These are phyloP conservation scores for Tolypocladium endophyticum DNA, from an alignment of 2,329 filamentous ascomycete species.

Conservation along the genomic window DNA sequence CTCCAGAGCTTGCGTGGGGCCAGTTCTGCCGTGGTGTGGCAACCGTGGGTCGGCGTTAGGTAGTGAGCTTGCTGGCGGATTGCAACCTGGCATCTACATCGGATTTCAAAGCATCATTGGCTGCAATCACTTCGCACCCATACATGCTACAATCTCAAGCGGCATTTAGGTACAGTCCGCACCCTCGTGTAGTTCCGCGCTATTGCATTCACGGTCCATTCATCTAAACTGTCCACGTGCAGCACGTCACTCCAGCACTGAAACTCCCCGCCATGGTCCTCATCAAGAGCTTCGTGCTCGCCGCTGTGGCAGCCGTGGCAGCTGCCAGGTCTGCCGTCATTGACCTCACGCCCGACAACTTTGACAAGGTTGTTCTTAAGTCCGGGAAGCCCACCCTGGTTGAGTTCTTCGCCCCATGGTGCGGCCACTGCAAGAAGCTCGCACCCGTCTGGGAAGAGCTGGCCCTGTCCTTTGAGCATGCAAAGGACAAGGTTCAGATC, in stretches of 20 bases:
- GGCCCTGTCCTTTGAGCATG: constrained; percentile 60
- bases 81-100: constrained; percentile 20
- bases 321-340: constrained; percentile 73
- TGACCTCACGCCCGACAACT: constrained; percentile 83
- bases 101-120: neutral
- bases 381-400: constrained; percentile 92
- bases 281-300: constrained; percentile 49
- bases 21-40: neutral
- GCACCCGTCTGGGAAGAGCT: constrained; percentile 93
- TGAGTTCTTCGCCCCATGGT: constrained; percentile 98
- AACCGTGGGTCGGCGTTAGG: neutral
- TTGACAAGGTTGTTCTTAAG: constrained; percentile 79
- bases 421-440: constrained; percentile 96
- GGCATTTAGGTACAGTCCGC: neutral
- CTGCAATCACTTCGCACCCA: neutral
- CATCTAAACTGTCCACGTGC: neutral
- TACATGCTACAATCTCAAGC: neutral
- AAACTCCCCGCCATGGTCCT: constrained; percentile 36
- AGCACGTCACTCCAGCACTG: neutral
- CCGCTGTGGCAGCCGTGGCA: constrained; percentile 42
- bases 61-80: neutral
- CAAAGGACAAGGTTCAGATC: constrained; percentile 66
- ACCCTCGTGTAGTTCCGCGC: neutral
- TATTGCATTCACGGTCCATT: neutral
- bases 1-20: constrained; percentile 1